Evolutionary conservation across 768 basidiomycete species (phyloP), one percentile per base, ranked within the genome.

Genomic region (Lactarius deliciosus): DNA sequence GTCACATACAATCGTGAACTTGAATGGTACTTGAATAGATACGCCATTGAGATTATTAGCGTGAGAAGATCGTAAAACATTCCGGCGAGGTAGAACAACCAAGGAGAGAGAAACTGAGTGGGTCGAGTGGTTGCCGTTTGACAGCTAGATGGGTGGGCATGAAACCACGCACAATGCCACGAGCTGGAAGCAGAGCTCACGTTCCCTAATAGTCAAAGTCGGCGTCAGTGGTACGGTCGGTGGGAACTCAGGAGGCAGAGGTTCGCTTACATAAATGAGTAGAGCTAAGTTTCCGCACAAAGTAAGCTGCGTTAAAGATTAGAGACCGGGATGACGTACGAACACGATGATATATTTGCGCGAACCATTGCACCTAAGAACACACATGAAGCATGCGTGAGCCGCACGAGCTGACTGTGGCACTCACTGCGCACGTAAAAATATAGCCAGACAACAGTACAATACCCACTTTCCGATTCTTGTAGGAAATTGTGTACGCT

Each of bases 31-130:
- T 80, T 80, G 34, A 85, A 74, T n/a, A 90, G 75, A 70, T 81
- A 86, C 57, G 75, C 72, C 8, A 83, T 78, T 43, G 86, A 86
- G 54, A 87, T 74, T 5, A 73, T 72, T 8, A 85, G 79, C 2
- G 83, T 82, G 10, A 81, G 73, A 7, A 84, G 73, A 70, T 90
- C 88, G 74, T 85, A 89, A 16, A 79, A 62, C 63, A 88, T 87
- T 8, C 83, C 80, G 36, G 85, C 72, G 4, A 83, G 78, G 71
- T 90, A 89, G 77, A 83, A 86, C 11, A 82, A 64, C 83, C 85
- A 89, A 40, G 82, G 83, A 0, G 82, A 78, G 16, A 79, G 67
- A 47, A 69, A 68, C 18, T 13, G 40, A 36, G 55, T 55, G 11
- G 60, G 65, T 32, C 36, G 72, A 60, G 63, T 58, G 62, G 69